Base-by-base conservation (phyloP, 1,284 basidiomycete species). In the Ustanciosporium gigantosporum region DNA sequence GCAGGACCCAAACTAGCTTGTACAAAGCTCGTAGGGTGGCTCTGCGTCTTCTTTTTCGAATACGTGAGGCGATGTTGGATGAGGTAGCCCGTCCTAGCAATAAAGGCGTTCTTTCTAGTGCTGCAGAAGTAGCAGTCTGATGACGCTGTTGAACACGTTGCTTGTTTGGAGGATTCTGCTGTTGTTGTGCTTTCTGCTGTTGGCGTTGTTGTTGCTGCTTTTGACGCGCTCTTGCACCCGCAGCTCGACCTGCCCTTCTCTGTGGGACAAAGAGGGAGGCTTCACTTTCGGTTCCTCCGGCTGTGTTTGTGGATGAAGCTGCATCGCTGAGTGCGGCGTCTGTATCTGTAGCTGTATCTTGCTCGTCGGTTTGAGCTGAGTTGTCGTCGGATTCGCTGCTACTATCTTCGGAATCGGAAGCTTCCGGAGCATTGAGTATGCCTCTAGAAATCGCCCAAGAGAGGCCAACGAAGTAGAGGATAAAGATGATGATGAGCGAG, bases 381-480 rank as follows among this genome's bases (percentile, higher is more conserved):
- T 43, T 55, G 0, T 50, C 49, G 4, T 56, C 58, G 31, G 27
- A 47, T 16, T 55, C 51, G 11, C 11, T 11, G 27, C n/a, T n/a
- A 9, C 11, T 11, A 11, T 29, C 27, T 3, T 56, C 58, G 36
- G 27, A 47, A 21, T 55, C 51, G 20, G 58, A 55, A 1, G 13
- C 46, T 11, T 44, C 46, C 2, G 58, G 58, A 20, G 58, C 58
- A 11, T 46, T 43, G 7, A 61, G 44, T 51, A 61, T 61, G 21
- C 58, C 58, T 5, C 51, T 46, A 36, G 51, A 43, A 35, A 61
- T 61, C 2, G 58, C 58, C 58, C 58, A 61, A 5, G 58, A 55
- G 5, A 61, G 41, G 4, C 58, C 58, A 5, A 61, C 43, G 39
- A 61, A 51, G 51, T 61, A 61, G 13, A 61, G 43, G 7, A 61